These are phyloP conservation scores for Phyllachora maydis DNA, from an alignment of 2,329 filamentous ascomycete genomes.

Conservation along the genomic window DNA sequence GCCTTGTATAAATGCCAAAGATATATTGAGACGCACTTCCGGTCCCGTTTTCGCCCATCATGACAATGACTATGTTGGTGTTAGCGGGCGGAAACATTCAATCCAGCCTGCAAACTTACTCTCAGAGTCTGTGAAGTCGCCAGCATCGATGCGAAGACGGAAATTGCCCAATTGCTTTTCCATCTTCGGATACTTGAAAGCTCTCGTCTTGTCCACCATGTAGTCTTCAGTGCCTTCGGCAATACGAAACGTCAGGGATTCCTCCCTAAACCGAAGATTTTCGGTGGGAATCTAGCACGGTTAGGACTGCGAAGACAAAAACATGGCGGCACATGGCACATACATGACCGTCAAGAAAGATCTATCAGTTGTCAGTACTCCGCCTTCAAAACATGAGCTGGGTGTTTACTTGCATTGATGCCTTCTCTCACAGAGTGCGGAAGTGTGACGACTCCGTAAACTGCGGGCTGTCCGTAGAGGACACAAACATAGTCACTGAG, in stretches of 20 bases:
- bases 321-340: too few relatives aligned
- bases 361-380: constrained; percentile 54
- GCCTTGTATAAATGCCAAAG: too few relatives aligned
- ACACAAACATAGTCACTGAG: constrained; percentile 97
- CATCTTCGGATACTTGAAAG: constrained; percentile 78
- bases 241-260: constrained; percentile 89
- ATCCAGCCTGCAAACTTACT: too few relatives aligned
- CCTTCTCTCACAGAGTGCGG: constrained; percentile 93
- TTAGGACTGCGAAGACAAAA: too few relatives aligned
- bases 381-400: too few relatives aligned
- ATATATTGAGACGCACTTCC: too few relatives aligned
- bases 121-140: constrained; percentile 90
- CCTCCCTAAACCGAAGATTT: constrained; percentile 94
- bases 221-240: constrained; percentile 80
- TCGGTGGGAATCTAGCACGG: constrained; percentile 95
- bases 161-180: constrained; percentile 84
- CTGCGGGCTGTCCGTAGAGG: constrained; percentile 83
- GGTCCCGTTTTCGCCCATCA: constrained; percentile 99
- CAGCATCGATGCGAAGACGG: constrained; percentile 60
- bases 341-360: constrained; percentile 97
- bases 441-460: constrained; percentile 94
- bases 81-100: too few relatives aligned
- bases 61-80: too few relatives aligned
- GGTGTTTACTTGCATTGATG: too few relatives aligned
- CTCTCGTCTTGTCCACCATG: constrained; percentile 62